Conservation (phyloP, 495 filamentous ascomycete species). For the Acidiella bohemica region DNA sequence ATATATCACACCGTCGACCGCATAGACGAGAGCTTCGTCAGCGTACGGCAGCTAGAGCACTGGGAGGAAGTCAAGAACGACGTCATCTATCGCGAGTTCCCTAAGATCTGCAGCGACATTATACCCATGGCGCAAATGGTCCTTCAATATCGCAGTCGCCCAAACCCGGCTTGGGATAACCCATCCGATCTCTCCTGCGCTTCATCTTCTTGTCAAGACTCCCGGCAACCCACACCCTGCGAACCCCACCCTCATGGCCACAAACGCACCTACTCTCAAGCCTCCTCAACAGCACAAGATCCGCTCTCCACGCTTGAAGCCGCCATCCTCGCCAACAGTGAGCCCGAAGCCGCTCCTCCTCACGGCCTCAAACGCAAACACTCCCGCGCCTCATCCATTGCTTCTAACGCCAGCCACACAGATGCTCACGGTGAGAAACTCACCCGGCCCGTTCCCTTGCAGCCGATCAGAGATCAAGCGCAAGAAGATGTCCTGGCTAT, state of each 20-base stretch:
- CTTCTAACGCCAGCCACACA: conserved; percentile 5
- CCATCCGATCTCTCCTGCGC: neutral
- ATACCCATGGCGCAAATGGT: conserved; percentile 7
- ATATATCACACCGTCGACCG: conserved; percentile 27
- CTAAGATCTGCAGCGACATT: conserved; percentile 2
- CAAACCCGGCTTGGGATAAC: conserved; percentile 2
- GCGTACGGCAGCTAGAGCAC: conserved; percentile 25
- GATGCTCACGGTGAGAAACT: neutral
- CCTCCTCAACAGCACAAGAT: too few species aligned
- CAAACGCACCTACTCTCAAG: neutral
- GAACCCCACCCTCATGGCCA: neutral
- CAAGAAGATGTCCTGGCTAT: conserved; percentile 30
- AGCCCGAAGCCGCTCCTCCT: neutral
- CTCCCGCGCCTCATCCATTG: conserved; percentile 7
- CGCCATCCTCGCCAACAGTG: neutral
- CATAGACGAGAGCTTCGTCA: conserved; percentile 22
- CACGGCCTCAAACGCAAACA: neutral
- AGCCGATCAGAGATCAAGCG: conserved; percentile 14
- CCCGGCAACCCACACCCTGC: too few species aligned
- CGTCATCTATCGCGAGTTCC: conserved; percentile 25
- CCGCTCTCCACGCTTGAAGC: too few species aligned
- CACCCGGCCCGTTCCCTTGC: conserved; percentile 4
- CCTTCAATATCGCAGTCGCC: conserved; percentile 10
- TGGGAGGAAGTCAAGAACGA: conserved; percentile 27
- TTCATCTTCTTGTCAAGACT: too few species aligned